phyloP scores from a whole-genome alignment of 2,329 filamentous ascomycete genomes.

The Pseudopithomyces maydicus region DNA sequence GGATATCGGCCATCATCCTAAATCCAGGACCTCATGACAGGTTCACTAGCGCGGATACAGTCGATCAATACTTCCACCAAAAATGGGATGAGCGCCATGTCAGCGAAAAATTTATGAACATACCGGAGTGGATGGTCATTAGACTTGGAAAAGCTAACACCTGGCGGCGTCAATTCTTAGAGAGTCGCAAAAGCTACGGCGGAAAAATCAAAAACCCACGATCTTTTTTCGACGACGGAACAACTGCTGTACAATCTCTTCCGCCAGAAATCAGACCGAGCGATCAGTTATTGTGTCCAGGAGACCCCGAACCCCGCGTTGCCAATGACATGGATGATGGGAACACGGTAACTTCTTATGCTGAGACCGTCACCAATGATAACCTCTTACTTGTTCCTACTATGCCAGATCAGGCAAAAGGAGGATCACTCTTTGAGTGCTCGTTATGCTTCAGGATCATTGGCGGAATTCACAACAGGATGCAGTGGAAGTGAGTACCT shows the following conservation, averaged over 20 bases:
- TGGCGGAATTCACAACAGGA: not conserved
- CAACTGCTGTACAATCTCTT: not conserved
- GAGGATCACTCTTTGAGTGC: constrained; percentile 4
- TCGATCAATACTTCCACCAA: constrained; percentile 4
- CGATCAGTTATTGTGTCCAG: not conserved
- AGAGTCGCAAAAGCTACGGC: not conserved
- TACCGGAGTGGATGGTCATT: constrained; percentile 3
- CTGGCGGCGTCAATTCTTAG: constrained; percentile 5
- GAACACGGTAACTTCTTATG: not conserved
- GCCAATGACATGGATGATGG: not conserved
- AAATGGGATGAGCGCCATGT: constrained; percentile 2
- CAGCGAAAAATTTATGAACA: constrained; percentile 3
- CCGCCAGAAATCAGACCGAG: not conserved
- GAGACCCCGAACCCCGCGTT: not conserved
- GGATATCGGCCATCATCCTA: constrained; percentile 7
- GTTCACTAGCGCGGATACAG: constrained; percentile 5
- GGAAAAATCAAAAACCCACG: not conserved
- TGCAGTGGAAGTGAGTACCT: constrained; percentile 7
- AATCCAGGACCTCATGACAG: constrained; percentile 6
- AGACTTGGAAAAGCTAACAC: constrained; percentile 8
- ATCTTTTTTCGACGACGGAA: not conserved
- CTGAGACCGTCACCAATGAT: not conserved
- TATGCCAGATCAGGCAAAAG: constrained; percentile 1
- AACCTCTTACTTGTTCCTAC: not conserved
- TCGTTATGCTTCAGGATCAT: constrained; percentile 5